Evolutionary conservation across 208 protist genomes (phyloP), one percentile per base, ranked within the genome.

Genomic region (Leishmania braziliensis): DNA sequence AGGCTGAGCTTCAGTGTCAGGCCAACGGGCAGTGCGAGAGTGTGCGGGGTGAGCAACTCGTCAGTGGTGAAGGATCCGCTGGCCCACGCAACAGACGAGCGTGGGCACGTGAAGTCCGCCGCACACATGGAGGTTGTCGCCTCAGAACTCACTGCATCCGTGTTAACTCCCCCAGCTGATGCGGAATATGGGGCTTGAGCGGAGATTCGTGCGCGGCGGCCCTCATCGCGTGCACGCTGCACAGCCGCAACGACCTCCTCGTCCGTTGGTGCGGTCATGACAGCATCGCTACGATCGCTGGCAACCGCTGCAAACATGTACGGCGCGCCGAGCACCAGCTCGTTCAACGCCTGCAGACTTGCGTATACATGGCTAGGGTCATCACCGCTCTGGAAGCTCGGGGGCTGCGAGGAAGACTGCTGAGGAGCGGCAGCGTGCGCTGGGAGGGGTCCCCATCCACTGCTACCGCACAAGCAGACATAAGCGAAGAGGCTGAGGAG

Each of bases 1-100:
- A 98, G 85, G 71, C 88, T 94, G 12, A 98, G 76, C 84, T 92
- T 88, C 46, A 98, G 83, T 53, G 87, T 88, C 33, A 95, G 73
- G 56, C 92, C 90, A 0, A 89, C 78, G 12, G 84, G 83, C 4
- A 91, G 56, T 18, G 87, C 50, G 29, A 98, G 90, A 73, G 83
- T 95, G 58, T 89, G 53, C 2, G 91, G 93, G 12, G 91, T 95
- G 82, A 98, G 85, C 3, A 96, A 77, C 18, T 87, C 85, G 2
- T 65, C 36, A 4, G 77, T 65, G 46, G 92, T 94, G 66, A 97
- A 94, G 60, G 88, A 89, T 20, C 95, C 93, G 54, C 91, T 95
- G 26, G 93, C 95, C 91, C 93, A 96, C 83, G 85, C 95, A 86
- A 96, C 91, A 43, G 95, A 88, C 18, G 89, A 88, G 43, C 82